Evolutionary conservation across 257 asterid species (phyloP), one percentile per base, ranked within the genome.

Genomic region (Perilla frutescens): DNA sequence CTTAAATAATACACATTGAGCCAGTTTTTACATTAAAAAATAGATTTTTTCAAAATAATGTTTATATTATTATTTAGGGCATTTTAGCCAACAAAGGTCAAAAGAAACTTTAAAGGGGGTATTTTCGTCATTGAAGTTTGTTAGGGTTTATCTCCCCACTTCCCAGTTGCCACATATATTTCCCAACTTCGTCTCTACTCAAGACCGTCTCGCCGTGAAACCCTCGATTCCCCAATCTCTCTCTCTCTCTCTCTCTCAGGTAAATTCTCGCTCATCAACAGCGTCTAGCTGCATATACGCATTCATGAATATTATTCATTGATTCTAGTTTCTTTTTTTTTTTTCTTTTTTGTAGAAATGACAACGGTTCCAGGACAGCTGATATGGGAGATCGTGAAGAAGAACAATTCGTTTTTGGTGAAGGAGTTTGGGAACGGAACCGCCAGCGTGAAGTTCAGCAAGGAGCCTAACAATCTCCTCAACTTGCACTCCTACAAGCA

Each of bases 331-430:
- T 49, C 8, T 55, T 10, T 50, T 64, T 49, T 11, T 55, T 10
- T 50, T 64, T 50, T 64, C 8, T 59, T 60, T 45, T 31, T 66
- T 58, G 53, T 76, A 75, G 78, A 73, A 82, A 93, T 93, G 98
- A 85, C 96, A 71, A 88, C 91, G 12, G 92, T 91, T 36, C 94
- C 97, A 4, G 96, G 96, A 64, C 98, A 87, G 74, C 80, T 93
- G 76, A 87, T 93, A 39, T 93, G 98, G 98, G 98, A 93, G 88
- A 93, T 93, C 74, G 97, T 93, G 80, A 93, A 91, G 89, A 93
- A 88, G 76, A 91, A 87, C 80, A 93, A 89, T 60, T 87, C 84
- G 8, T 93, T 91, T 66, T 60, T 91, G 81, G 97, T 91, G 72
- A 91, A 88, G 87, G 83, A 88, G 80, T 89, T 88, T 31, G 97